Evolutionary conservation across 768 basidiomycete species (phyloP).

Genomic region (Termitomyces sp.): DNA sequence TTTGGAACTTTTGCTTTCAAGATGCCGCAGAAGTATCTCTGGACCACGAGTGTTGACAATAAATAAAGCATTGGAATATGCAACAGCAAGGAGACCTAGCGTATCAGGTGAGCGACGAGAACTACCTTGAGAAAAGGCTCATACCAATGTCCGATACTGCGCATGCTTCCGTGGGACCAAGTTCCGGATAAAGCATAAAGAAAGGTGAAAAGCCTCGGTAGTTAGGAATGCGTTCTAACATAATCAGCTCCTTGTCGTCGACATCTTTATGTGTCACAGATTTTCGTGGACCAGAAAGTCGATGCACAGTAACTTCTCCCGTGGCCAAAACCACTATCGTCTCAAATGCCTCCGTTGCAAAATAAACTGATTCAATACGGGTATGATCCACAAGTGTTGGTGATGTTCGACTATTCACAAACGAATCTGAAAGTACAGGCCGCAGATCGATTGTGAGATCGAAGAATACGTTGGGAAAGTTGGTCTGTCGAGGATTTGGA

Average conservation of each 20-base stretch:
- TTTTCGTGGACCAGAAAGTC: slow-evolving; percentile 22
- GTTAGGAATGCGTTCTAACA: slow-evolving; percentile 43
- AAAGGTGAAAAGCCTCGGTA: slow-evolving; percentile 50
- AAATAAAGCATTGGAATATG: slow-evolving; percentile 55
- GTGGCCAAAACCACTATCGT: slow-evolving; percentile 46
- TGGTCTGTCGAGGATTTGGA: slow-evolving; percentile 46
- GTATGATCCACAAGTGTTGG: slow-evolving; percentile 20
- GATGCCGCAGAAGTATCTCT: slow-evolving; percentile 51
- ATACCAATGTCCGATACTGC: slow-evolving; percentile 73
- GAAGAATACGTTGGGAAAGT: slow-evolving; percentile 63
- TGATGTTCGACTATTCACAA: slow-evolving; percentile 26
- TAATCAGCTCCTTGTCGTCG: slow-evolving; percentile 45
- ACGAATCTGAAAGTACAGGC: slow-evolving; percentile 40
- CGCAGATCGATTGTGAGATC: slow-evolving; percentile 58
- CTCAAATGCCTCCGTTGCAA: slow-evolving; percentile 57
- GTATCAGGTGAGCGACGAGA: neutral
- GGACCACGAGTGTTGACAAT: slow-evolving; percentile 77
- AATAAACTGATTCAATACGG: slow-evolving; percentile 37
- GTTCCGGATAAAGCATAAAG: slow-evolving; percentile 48
- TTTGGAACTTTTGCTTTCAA: slow-evolving; percentile 32
- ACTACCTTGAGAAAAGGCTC: slow-evolving; percentile 8
- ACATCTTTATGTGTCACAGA: slow-evolving; percentile 16
- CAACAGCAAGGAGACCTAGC: slow-evolving; percentile 73
- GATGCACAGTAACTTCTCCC: slow-evolving; percentile 55
- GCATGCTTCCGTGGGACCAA: slow-evolving; percentile 46